Evolutionary conservation across 106 monocot species (phyloP).

Genomic region (Apostasia shenzhenica): DNA sequence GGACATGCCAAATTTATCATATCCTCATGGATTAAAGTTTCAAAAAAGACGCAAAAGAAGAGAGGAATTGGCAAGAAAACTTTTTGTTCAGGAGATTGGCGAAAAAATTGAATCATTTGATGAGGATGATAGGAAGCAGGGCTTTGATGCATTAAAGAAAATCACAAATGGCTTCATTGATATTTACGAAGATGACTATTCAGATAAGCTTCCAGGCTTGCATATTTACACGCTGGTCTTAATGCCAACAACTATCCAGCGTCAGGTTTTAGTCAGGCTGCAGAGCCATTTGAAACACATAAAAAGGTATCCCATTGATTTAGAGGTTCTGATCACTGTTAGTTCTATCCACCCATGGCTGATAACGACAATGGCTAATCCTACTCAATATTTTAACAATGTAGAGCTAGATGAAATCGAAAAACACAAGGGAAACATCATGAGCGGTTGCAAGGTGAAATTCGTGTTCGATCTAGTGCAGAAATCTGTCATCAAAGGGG

Average conservation of each 20-base stretch:
- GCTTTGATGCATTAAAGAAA: constrained; percentile 33
- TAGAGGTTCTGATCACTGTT: constrained; percentile 47
- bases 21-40: constrained; percentile 10
- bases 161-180: constrained; percentile 48
- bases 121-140: constrained; percentile 31
- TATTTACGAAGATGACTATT: constrained; percentile 26
- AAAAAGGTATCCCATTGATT: constrained; percentile 29
- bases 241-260: constrained; percentile 32
- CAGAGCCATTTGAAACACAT: constrained; percentile 10
- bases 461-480: constrained; percentile 60
- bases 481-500: constrained; percentile 34
- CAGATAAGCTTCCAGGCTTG: constrained; percentile 42
- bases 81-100: constrained; percentile 56
- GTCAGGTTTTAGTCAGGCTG: constrained; percentile 28
- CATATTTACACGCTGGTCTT: constrained; percentile 44
- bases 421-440: constrained; percentile 20
- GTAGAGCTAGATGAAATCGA: constrained; percentile 32
- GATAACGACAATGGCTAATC: constrained; percentile 29
- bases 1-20: neutral
- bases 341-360: constrained; percentile 63
- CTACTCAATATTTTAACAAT: constrained; percentile 20
- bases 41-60: constrained; percentile 14
- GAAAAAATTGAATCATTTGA: constrained; percentile 38
- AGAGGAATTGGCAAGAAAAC: constrained; percentile 42
- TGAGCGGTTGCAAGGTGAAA: constrained; percentile 43